phyloP scores from a whole-genome alignment of 2,329 filamentous ascomycete species.

The Eutypella sp. region DNA sequence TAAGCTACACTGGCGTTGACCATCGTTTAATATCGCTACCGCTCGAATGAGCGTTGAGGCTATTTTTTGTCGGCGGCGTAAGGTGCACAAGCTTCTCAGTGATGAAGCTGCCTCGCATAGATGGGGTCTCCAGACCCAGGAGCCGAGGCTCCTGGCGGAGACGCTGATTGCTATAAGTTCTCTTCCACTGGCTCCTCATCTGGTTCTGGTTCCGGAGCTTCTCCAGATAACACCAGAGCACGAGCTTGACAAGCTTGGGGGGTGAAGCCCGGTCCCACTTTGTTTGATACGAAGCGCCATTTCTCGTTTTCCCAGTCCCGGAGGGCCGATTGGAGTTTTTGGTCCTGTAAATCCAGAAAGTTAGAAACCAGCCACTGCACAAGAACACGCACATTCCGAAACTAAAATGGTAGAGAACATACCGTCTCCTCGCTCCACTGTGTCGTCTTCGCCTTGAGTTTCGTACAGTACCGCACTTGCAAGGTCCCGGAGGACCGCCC shows the following conservation, averaged over 20 bases:
- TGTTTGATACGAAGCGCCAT: conserved; percentile 87
- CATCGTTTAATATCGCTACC: too few relatives aligned
- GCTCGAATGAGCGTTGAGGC: too few relatives aligned
- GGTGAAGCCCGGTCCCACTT: conserved; percentile 86
- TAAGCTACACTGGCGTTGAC: too few relatives aligned
- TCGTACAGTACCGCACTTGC: conserved; percentile 92
- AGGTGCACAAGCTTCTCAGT: conserved; percentile 19
- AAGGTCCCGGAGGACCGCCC: conserved; percentile 84
- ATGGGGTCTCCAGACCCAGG: conserved; percentile 43
- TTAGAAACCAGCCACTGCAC: conserved; percentile 6
- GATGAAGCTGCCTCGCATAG: conserved; percentile 37
- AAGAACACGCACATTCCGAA: not conserved
- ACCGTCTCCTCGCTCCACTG: conserved; percentile 94
- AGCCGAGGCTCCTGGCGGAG: conserved; percentile 43
- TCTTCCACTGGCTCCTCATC: conserved; percentile 26
- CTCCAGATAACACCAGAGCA: conserved; percentile 56
- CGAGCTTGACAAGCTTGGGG: conserved; percentile 83
- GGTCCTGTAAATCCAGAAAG: conserved; percentile 48
- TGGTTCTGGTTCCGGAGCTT: conserved; percentile 13
- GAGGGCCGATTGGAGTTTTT: conserved; percentile 70
- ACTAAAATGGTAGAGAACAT: conserved; percentile 31
- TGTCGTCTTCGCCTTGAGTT: conserved; percentile 88
- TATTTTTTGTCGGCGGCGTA: too few relatives aligned
- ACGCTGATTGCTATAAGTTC: conserved; percentile 52
- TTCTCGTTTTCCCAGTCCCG: conserved; percentile 87